Evolutionary conservation across 176 grass and related monocot genomes (phyloP), one percentile per base, ranked within the genome.

Genomic region (Musa schizocarpa): DNA sequence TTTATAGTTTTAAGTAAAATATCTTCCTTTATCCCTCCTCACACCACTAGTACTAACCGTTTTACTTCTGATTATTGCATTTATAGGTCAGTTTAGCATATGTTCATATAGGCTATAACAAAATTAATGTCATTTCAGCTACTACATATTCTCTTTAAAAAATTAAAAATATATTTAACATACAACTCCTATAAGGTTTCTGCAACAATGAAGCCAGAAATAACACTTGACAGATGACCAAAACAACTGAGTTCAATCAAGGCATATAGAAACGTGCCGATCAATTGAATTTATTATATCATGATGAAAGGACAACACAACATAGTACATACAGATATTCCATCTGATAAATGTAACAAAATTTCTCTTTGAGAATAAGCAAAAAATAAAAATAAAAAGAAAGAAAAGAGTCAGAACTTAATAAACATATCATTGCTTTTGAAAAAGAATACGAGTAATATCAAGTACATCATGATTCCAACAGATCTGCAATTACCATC

Each of bases 321-420:
- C 16, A 61, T 61, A 14, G 1, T 61, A 61, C n/a, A n/a, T 61
- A 25, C 9, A 13, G 12, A 25, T 22, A 22, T 43, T 12, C 21
- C 3, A 14, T 68, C 65, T 13, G 34, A 68, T 68, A 68, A 12
- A 34, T 68, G 13, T 16, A 34, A 68, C 12, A 34, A 26, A 26
- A 68, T 13, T 14, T 17, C 57, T 17, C 17, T 19, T 17, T 9
- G 6, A 22, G 34, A 29, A 68, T 13, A 68, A 68, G 25, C 63
- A 50, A 81, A 34, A 3, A 56, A 55, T 70, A 65, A 55, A 69
- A 73, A 51, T 52, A 16, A 49, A 80, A 25, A 10, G 50, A 52
- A 79, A 2, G 21, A 56, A 51, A 43, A 6, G 34, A 82, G 49
- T 13, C 56, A 78, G 12, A 56, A 65, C 69, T 29, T 43, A 59